Percentiles rank a stretch among this genome's conserved stretches.
phyloP scores from a whole-genome alignment of 2,329 filamentous ascomycete genomes.

The Pseudocercospora crystallina region DNA sequence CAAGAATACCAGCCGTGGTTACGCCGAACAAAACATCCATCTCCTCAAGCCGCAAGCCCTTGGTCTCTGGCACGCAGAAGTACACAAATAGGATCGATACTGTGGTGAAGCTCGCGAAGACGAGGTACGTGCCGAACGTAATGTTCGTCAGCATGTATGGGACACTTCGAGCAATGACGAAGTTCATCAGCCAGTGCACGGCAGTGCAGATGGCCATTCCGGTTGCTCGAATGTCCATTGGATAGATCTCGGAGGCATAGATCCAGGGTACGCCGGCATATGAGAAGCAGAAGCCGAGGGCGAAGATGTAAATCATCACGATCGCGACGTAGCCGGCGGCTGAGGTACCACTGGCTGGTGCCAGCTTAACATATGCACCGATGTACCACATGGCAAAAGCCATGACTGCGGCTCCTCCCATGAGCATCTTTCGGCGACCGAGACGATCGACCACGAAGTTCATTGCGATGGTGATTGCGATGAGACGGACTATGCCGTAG shows the following conservation, averaged over 20 bases:
- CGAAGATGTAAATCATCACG: constrained; percentile 70
- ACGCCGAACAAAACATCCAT: constrained; percentile 7
- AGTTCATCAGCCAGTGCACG: constrained; percentile 25
- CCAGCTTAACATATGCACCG: constrained; percentile 65
- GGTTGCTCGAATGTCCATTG: constrained; percentile 61
- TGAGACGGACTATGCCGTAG: constrained; percentile 70
- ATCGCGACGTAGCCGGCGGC: constrained; percentile 65
- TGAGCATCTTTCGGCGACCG: constrained; percentile 60
- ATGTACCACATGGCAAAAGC: constrained; percentile 66
- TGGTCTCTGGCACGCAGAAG: constrained; percentile 4
- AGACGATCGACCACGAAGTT: constrained; percentile 70
- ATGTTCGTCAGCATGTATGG: constrained; percentile 21
- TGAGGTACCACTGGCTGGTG: constrained; percentile 54
- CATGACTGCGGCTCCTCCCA: constrained; percentile 47
- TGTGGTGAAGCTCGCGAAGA: constrained; percentile 13
- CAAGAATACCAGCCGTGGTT: no score
- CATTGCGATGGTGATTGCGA: constrained; percentile 62
- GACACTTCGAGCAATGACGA: constrained; percentile 21
- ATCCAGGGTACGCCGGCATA: constrained; percentile 21
- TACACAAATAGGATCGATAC: constrained; percentile 21
- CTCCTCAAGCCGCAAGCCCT: constrained; percentile 5
- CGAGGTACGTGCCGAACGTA: constrained; percentile 18
- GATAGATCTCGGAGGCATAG: constrained; percentile 66
- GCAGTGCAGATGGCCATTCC: constrained; percentile 21
- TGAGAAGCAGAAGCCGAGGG: constrained; percentile 32